Conservation (phyloP, 2,329 filamentous ascomycete species). For the Exutisphaerella laricina region DNA sequence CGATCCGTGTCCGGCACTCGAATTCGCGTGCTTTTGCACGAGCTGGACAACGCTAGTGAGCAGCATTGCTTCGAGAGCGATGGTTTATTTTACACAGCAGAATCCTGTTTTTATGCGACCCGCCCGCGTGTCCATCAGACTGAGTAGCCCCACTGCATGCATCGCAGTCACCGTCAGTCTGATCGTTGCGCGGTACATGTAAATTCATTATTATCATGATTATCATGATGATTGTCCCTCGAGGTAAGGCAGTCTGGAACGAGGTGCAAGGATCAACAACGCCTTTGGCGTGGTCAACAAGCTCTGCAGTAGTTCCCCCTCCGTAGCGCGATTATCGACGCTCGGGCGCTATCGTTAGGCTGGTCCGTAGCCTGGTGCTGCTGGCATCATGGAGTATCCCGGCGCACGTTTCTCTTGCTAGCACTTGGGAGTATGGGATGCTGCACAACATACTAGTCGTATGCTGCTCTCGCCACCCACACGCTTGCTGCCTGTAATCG, state of each 20-base stretch:
- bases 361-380: no score
- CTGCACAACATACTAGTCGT: constrained; percentile 26
- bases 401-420: no score
- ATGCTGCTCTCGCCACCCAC: constrained; percentile 3
- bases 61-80: constrained; percentile 6
- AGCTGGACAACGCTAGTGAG: constrained; percentile 12
- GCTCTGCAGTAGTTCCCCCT: constrained; percentile 24
- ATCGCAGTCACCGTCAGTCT: no score
- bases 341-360: no score
- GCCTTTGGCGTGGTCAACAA: constrained; percentile 24
- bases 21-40: constrained; percentile 17
- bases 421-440: constrained; percentile 22
- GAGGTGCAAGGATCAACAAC: constrained; percentile 20
- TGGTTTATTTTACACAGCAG: constrained; percentile 6
- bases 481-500: constrained; percentile 9
- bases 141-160: no score
- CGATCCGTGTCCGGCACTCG: constrained; percentile 9
- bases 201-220: constrained; percentile 10
- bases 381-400: no score
- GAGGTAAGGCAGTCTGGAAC: constrained; percentile 13
- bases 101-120: constrained; percentile 15
- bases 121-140: no score
- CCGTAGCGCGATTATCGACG: constrained; percentile 18
- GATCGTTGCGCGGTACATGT: constrained; percentile 9
- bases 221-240: constrained; percentile 9